Evolutionary conservation across 495 filamentous ascomycete genomes (phyloP).

Genomic region (Penicillium diatomitis): DNA sequence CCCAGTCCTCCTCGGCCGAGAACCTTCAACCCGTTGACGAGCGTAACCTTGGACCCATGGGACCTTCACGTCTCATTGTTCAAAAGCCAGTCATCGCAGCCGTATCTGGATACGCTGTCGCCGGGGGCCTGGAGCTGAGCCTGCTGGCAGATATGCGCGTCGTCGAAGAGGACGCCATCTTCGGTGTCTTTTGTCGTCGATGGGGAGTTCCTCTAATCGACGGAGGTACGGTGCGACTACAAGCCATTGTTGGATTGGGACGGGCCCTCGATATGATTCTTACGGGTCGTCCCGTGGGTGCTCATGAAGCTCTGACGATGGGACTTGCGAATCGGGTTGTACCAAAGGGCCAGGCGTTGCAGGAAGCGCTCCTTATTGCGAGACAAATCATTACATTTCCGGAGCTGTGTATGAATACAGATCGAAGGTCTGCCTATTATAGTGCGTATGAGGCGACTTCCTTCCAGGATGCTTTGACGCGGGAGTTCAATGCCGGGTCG

Average conservation of each 20-base stretch:
- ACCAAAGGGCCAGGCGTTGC: constrained; percentile 33
- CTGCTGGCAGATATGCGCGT: constrained; percentile 40
- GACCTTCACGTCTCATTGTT: constrained; percentile 32
- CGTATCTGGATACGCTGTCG: constrained; percentile 39
- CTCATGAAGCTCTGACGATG: constrained; percentile 38
- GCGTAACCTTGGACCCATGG: constrained; percentile 32
- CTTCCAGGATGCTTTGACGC: constrained; percentile 34
- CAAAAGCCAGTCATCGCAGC: constrained; percentile 36
- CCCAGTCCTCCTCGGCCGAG: not conserved
- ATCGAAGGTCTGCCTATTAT: constrained; percentile 33
- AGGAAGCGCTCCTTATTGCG: constrained; percentile 34
- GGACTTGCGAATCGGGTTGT: constrained; percentile 42
- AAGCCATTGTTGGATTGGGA: constrained; percentile 38
- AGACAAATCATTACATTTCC: constrained; percentile 35
- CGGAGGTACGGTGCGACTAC: constrained; percentile 39
- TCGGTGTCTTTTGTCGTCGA: constrained; percentile 42
- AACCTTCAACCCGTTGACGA: constrained; percentile 18
- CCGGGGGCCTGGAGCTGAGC: constrained; percentile 39
- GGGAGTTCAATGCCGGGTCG: constrained; percentile 33
- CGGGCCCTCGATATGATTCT: constrained; percentile 44
- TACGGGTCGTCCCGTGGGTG: constrained; percentile 35
- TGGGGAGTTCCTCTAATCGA: constrained; percentile 44
- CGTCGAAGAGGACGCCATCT: constrained; percentile 37
- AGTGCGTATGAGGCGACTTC: constrained; percentile 30
- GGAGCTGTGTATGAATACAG: constrained; percentile 34